These are phyloP conservation scores for Nakazawaea holstii DNA, from an alignment of 805 yeast species.

Conservation along the genomic window DNA sequence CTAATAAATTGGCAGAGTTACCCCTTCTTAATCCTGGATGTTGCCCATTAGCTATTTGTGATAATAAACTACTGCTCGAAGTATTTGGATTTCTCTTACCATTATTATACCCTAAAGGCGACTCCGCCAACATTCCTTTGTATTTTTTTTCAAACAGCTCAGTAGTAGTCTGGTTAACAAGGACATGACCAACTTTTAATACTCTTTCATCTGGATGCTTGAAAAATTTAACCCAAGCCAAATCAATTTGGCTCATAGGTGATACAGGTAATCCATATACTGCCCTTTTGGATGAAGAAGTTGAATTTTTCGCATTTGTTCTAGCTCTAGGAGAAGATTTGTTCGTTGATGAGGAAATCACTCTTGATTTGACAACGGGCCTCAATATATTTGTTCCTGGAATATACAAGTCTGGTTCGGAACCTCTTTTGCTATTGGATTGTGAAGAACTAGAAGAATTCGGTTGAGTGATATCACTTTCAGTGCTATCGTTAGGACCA, in stretches of 20 bases:
- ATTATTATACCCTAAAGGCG: conserved; percentile 48
- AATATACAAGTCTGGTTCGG: conserved; percentile 21
- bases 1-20: conserved; percentile 12
- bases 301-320: conserved; percentile 16
- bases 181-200: conserved; percentile 49
- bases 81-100: conserved; percentile 23
- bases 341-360: conserved; percentile 9
- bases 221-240: conserved; percentile 53
- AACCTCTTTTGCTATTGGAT: neutral
- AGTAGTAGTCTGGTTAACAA: conserved; percentile 37
- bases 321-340: conserved; percentile 2
- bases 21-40: conserved; percentile 34
- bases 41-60: conserved; percentile 41
- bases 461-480: neutral
- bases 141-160: conserved; percentile 51
- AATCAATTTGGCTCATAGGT: conserved; percentile 48
- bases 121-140: conserved; percentile 52
- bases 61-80: conserved; percentile 23
- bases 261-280: conserved; percentile 21
- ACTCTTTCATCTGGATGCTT: conserved; percentile 56
- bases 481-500: neutral
- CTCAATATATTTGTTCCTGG: conserved; percentile 58
- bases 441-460: conserved; percentile 1
- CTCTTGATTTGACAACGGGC: conserved; percentile 38
- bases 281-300: neutral